A percentile compares a stretch with the other conserved stretches of the same genome.
Conservation (phyloP, 1,284 basidiomycete genomes). For the Ceratobasidium sp. region DNA sequence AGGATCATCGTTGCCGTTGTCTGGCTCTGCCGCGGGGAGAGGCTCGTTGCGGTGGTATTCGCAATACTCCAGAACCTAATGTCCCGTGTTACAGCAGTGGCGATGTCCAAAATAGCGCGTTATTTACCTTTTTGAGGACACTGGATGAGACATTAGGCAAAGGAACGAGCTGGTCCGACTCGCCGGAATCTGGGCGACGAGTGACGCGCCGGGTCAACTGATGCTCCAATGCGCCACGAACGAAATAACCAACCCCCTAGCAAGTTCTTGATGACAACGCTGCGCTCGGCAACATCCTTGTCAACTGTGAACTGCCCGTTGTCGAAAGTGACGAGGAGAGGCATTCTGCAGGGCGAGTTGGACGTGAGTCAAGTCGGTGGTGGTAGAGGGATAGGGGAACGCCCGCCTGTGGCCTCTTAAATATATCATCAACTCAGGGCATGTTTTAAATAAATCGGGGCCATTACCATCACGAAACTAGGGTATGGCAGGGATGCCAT, state of each 20-base stretch:
- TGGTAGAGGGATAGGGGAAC: slow-evolving; percentile 20
- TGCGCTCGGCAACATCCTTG: slow-evolving; percentile 94
- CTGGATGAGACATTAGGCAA: slow-evolving; percentile 96
- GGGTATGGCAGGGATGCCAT: too few species aligned
- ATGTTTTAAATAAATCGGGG: too few species aligned
- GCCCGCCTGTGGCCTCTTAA: too few species aligned
- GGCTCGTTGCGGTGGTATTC: slow-evolving; percentile 89
- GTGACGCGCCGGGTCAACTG: slow-evolving; percentile 13
- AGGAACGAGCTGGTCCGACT: slow-evolving; percentile 88
- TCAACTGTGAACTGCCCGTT: slow-evolving; percentile 96
- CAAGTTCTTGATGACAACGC: slow-evolving; percentile 99
- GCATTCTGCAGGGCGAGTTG: slow-evolving; percentile 64
- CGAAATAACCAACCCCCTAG: slow-evolving; percentile 81
- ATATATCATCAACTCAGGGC: too few species aligned
- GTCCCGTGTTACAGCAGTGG: not conserved
- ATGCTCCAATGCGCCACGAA: slow-evolving; percentile 46
- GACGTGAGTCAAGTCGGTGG: slow-evolving; percentile 17
- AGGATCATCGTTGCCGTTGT: slow-evolving; percentile 89
- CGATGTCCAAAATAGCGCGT: not conserved
- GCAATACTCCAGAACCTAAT: slow-evolving; percentile 70
- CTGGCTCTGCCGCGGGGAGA: slow-evolving; percentile 87
- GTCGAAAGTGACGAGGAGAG: slow-evolving; percentile 90
- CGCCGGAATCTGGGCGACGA: slow-evolving; percentile 82
- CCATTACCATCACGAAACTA: too few species aligned
- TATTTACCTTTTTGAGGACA: slow-evolving; percentile 91